Conservation (phyloP, 2,329 filamentous ascomycete species). For the Beauveria bassiana region DNA sequence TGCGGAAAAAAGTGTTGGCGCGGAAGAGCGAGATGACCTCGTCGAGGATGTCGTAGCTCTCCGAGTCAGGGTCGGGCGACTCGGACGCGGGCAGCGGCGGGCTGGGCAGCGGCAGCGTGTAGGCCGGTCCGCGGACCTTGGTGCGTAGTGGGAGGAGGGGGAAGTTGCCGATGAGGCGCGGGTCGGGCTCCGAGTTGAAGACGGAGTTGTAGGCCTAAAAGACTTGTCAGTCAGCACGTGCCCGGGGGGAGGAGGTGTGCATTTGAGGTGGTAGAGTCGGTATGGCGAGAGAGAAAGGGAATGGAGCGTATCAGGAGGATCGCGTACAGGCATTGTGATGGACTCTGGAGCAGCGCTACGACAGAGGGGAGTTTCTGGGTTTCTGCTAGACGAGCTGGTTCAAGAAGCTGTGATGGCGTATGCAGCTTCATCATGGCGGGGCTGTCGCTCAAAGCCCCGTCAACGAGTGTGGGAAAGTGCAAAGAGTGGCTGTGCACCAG, state of each 20-base stretch:
- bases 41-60: constrained; percentile 94
- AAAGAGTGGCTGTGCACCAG: neutral
- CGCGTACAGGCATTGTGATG: constrained; percentile 18
- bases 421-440: constrained; percentile 10
- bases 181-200: constrained; percentile 76
- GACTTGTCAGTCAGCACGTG: neutral
- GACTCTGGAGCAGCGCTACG: constrained; percentile 10
- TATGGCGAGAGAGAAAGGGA: no score
- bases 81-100: constrained; percentile 50
- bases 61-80: constrained; percentile 72
- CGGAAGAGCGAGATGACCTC: constrained; percentile 90
- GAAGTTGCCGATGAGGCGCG: constrained; percentile 72
- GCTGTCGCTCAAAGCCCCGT: constrained; percentile 1
- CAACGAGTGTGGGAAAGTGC: neutral
- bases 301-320: neutral
- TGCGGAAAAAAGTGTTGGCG: constrained; percentile 97
- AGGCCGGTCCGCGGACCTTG: constrained; percentile 89
- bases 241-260: neutral
- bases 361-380: neutral
- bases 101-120: constrained; percentile 62
- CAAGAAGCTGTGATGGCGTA: constrained; percentile 7
- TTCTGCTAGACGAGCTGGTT: neutral
- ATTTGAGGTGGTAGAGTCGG: neutral
- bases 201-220: constrained; percentile 90
- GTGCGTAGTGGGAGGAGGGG: constrained; percentile 91